A percentile compares a stretch with the other conserved stretches of the same genome.
These are phyloP conservation scores for Fusarium devonianum DNA, from an alignment of 2,329 filamentous ascomycete species.

Conservation along the genomic window DNA sequence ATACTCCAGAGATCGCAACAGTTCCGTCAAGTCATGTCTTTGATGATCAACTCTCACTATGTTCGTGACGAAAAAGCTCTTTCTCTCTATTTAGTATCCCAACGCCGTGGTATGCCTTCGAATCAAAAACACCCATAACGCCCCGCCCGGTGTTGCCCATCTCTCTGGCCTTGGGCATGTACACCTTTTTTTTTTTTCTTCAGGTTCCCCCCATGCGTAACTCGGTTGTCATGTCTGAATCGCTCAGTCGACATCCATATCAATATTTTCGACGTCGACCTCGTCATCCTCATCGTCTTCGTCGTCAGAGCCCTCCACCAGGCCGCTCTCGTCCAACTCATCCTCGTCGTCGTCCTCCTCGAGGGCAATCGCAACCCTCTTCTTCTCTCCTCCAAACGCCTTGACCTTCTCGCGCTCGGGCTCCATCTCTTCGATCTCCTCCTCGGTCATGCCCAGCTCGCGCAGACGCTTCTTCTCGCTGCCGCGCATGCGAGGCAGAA, in stretches of 20 bases:
- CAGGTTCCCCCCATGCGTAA: neutral
- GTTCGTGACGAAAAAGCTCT: conserved; percentile 30
- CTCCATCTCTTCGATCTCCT: conserved; percentile 59
- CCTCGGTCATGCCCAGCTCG: conserved; percentile 57
- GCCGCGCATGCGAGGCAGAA: conserved; percentile 77
- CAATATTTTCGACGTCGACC: conserved; percentile 43
- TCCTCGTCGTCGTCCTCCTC: conserved; percentile 48
- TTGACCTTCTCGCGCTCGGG: conserved; percentile 47
- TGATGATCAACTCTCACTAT: conserved; percentile 19
- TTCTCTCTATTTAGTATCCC: conserved; percentile 33
- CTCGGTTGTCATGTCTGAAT: neutral
- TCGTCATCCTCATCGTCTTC: conserved; percentile 45
- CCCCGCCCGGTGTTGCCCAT: conserved; percentile 30
- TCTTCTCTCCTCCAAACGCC: conserved; percentile 54
- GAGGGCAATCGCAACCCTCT: conserved; percentile 46
- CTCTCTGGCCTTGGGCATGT: conserved; percentile 17
- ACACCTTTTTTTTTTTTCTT: conserved; percentile 8
- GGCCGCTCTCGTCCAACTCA: conserved; percentile 41
- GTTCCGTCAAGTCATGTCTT: conserved; percentile 25
- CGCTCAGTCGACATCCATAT: conserved; percentile 42
- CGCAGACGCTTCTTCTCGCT: conserved; percentile 68
- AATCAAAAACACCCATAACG: conserved; percentile 38
- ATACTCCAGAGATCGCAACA: conserved; percentile 16
- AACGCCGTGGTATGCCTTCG: conserved; percentile 38
- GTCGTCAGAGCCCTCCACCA: conserved; percentile 41